Evolutionary conservation across 2,329 filamentous ascomycete genomes (phyloP), one percentile per base, ranked within the genome.

Genomic region (Fusarium sp.): DNA sequence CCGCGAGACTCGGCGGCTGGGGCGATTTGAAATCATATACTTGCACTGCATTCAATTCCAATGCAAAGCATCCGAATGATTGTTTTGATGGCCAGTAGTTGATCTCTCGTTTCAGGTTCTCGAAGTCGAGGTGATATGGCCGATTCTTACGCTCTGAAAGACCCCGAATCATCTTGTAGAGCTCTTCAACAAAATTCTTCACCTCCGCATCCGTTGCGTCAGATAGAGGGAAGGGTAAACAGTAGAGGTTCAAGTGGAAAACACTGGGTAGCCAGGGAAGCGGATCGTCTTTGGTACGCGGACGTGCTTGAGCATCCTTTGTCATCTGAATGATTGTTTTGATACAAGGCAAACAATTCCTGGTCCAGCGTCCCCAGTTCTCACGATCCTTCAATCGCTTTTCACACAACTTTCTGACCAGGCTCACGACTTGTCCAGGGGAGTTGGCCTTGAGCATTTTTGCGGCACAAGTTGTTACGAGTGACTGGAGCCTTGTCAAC

Each of bases 101-200:
- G 4, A 74, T 27, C n/a, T 60, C 59, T 7, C 45, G 41, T 21
- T 68, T 74, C 9, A 74, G 50, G 2, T 46, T 40, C 10, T 46
- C 18, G 28, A 77, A 69, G 23, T 76, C 72, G 1, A 54, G 42
- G 34, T 77, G 75, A 21, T 77, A 77, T 1, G 72, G 75, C 10
- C 34, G 48, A 10, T 54, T 34, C n/a, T 34, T 61, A 2, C 68
- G 66, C 1, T 10, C 34, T 2, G 53, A 63, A 2, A 77, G 71
- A 27, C 23, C 18, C 3, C 56, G 50, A 4, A 75, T 55, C 3
- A 72, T 55, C 1, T 23, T 34, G 12, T 66, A 70, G 4, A 77
- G 37, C 23, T 68, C 54, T 7, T 55, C 41, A 5, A 58, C 6
- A 13, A 71, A 72, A 1, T 7, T 20, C 21, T 66, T 10, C 4